Conservation (phyloP, 768 basidiomycete genomes). For the Xerocomellus amylosporus region DNA sequence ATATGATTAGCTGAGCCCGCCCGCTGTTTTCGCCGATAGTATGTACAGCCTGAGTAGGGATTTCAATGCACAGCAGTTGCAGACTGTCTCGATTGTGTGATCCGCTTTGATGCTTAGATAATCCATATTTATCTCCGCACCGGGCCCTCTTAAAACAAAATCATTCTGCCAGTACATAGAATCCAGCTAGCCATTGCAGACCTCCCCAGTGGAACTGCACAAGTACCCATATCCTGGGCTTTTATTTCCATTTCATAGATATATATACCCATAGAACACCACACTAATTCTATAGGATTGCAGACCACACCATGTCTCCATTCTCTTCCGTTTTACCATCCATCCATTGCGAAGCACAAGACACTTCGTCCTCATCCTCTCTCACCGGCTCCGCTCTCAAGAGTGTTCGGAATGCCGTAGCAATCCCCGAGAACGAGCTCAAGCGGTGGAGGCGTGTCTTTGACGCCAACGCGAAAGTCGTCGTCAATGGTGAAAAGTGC, state of each 20-base stretch:
- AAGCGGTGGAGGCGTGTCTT: conserved; percentile 88
- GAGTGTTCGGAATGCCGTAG: conserved; percentile 64
- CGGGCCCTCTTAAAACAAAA: conserved; percentile 2
- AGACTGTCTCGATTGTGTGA: conserved; percentile 34
- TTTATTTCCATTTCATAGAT: conserved; percentile 23
- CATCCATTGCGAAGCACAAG: conserved; percentile 51
- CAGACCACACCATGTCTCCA: conserved; percentile 34
- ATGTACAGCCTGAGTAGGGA: no score
- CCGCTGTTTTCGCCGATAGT: neutral
- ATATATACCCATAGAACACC: conserved; percentile 38
- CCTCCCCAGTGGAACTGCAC: conserved; percentile 16
- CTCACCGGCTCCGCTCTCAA: conserved; percentile 55
- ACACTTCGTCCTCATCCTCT: conserved; percentile 40
- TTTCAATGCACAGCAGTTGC: neutral
- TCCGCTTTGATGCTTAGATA: conserved; percentile 31
- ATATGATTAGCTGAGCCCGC: conserved; percentile 3
- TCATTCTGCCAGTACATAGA: conserved; percentile 5
- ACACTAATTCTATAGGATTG: conserved; percentile 31
- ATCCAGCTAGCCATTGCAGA: conserved; percentile 2
- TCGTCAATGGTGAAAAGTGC: conserved; percentile 79
- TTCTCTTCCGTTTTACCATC: conserved; percentile 46
- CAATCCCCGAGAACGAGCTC: conserved; percentile 77
- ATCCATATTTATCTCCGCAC: conserved; percentile 35
- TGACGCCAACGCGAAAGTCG: conserved; percentile 73
- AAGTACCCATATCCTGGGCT: conserved; percentile 15